Evolutionary conservation across 2,329 filamentous ascomycete species (phyloP), one percentile per base, ranked within the genome.

Genomic region (Fusarium xylarioides): DNA sequence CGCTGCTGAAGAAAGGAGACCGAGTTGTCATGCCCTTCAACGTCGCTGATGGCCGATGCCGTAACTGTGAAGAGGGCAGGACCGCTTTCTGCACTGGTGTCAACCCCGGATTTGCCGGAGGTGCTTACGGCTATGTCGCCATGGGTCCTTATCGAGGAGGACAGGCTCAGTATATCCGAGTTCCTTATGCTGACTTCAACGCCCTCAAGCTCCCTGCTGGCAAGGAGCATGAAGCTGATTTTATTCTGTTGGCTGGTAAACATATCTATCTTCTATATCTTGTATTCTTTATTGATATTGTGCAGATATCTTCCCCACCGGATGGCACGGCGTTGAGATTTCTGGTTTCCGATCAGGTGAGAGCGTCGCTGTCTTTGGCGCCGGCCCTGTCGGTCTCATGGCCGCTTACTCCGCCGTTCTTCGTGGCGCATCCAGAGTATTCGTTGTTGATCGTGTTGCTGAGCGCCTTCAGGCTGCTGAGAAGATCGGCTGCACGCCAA

Each of bases 141-240:
- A 89, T 89, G 88, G 89, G 89, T 0, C 84, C 84, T 3, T 86
- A 86, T 63, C 79, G 81, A 55, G 83, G 83, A 58, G 82, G 88
- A 19, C 88, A 91, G 77, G 91, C 90, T 6, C 89, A 92, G 77
- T 92, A 90, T 65, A 81, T 92, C 23, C 85, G 89, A 7, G 87
- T 92, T 4, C 91, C 91, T 0, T 92, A 89, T 64, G 91, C 90
- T 3, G 91, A 92, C 76, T 91, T 91, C 81, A 92, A 92, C 67
- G 88, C 88, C 11, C 79, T 92, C 37, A 87, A 87, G 59, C 81
- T 93, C 4, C 90, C 91, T 2, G 81, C 86, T 11, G 90, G 90
- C 2, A 90, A 82, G 21, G 88, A 91, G 68, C 83, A 90, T 52
- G 90, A 92, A 76, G 83, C 86, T 0, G 90, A 91, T 73, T 91